These are phyloP conservation scores for Aspergillus heteromorphus DNA, from an alignment of 495 filamentous ascomycete species.

Conservation along the genomic window DNA sequence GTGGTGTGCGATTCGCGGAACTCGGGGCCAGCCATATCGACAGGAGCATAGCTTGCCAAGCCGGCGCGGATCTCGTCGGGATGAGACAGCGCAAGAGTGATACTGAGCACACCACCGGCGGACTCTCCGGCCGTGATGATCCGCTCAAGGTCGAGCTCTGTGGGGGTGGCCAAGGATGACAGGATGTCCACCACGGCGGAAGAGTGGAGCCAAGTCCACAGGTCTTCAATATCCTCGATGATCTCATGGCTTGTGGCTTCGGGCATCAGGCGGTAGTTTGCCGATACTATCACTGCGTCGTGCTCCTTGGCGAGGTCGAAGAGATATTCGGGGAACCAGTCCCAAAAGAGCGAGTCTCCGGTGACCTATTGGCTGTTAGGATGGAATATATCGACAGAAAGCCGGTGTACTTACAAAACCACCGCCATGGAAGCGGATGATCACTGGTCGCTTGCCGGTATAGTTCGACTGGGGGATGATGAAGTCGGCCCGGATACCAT, in stretches of 20 bases:
- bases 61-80: conserved; percentile 17
- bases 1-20: background rate
- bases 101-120: conserved; percentile 30
- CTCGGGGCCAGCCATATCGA: background rate
- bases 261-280: conserved; percentile 50
- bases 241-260: conserved; percentile 43
- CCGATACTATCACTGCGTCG: conserved; percentile 36
- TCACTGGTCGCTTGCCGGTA: conserved; percentile 21
- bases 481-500: conserved; percentile 30
- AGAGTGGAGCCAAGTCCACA: conserved; percentile 46
- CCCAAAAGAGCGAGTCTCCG: conserved; percentile 26
- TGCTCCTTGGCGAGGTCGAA: conserved; percentile 25
- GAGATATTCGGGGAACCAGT: conserved; percentile 29
- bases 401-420: conserved; percentile 21
- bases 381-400: background rate
- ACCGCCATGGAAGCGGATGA: conserved; percentile 31
- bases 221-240: conserved; percentile 43
- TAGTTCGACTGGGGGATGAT: conserved; percentile 21
- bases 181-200: conserved; percentile 14
- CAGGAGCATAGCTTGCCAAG: conserved; percentile 13
- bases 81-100: conserved; percentile 18
- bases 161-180: conserved; percentile 10
- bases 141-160: conserved; percentile 22
- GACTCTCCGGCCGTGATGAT: conserved; percentile 28
- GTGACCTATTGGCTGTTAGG: conserved; percentile 15